phyloP scores from a whole-genome alignment of 2,329 filamentous ascomycete species.

The Hypoxylon sp. region DNA sequence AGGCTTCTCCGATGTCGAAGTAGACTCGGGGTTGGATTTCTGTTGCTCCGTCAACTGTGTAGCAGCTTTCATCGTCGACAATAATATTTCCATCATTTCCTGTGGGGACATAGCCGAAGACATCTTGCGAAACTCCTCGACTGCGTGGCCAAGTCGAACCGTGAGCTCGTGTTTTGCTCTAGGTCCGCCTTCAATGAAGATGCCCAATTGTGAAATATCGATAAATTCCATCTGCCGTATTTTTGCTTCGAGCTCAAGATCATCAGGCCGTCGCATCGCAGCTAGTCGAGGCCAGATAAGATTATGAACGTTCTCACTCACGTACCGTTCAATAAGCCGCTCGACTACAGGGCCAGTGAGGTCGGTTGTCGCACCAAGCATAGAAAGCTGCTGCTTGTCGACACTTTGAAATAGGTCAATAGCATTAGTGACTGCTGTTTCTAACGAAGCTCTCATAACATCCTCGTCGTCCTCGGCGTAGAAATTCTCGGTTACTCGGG shows the following conservation, averaged over 20 bases:
- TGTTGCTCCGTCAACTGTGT: constrained; percentile 75
- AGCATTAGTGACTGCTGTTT: constrained; percentile 91
- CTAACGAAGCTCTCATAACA: constrained; percentile 87
- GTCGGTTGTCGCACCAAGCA: constrained; percentile 92
- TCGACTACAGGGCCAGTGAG: constrained; percentile 93
- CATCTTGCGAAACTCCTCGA: constrained; percentile 93
- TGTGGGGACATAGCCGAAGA: constrained; percentile 82
- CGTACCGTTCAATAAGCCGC: constrained; percentile 92
- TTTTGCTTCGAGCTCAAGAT: constrained; percentile 88
- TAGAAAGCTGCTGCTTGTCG: constrained; percentile 93
- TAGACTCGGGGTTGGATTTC: constrained; percentile 52
- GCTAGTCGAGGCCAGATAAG: constrained; percentile 88
- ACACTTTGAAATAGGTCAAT: constrained; percentile 97
- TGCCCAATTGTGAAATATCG: constrained; percentile 94
- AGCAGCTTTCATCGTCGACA: constrained; percentile 86
- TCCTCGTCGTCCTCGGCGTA: constrained; percentile 93
- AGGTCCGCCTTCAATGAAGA: constrained; percentile 83
- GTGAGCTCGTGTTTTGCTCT: constrained; percentile 86
- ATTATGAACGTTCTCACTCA: constrained; percentile 93
- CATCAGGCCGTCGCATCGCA: constrained; percentile 82
- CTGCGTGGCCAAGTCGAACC: constrained; percentile 80
- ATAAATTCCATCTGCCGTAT: constrained; percentile 94
- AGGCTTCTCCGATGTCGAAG: constrained; percentile 65
- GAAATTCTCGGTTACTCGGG: constrained; percentile 73
- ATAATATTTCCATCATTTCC: constrained; percentile 86